Percentiles rank a stretch among this genome's conserved stretches.
phyloP scores from a whole-genome alignment of 164 flowering plant species.

The Macadamia tetraphylla region DNA sequence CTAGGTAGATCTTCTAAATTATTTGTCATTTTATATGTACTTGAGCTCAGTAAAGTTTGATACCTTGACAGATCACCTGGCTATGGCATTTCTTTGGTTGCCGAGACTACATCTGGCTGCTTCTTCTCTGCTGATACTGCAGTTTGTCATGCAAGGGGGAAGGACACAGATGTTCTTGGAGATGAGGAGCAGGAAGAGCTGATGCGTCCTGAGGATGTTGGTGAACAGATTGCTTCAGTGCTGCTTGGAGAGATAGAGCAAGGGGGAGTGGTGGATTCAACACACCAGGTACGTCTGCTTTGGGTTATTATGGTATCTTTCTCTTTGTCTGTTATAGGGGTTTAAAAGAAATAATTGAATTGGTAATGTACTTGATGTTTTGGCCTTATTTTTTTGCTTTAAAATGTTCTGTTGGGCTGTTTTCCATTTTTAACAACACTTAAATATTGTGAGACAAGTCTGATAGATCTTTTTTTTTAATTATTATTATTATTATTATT shows the following conservation, averaged over 20 bases:
- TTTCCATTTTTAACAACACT: too few species aligned
- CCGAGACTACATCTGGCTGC: conserved; percentile 85
- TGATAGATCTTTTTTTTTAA: neutral
- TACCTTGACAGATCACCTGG: conserved; percentile 72
- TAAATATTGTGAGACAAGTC: too few species aligned
- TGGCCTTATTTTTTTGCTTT: neutral
- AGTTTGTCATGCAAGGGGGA: conserved; percentile 38
- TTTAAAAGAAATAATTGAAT: neutral
- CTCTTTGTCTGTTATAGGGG: neutral
- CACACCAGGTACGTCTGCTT: conserved; percentile 68
- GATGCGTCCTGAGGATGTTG: conserved; percentile 62
- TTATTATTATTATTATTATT: neutral
- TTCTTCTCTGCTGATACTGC: conserved; percentile 76
- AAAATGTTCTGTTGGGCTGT: too few species aligned
- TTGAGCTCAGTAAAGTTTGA: conserved; percentile 1
- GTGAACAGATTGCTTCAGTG: conserved; percentile 65
- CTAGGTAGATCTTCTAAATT: neutral
- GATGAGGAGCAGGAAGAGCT: conserved; percentile 46
- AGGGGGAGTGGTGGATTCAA: conserved; percentile 94
- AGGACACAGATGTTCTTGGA: conserved; percentile 38
- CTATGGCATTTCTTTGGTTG: conserved; percentile 85
- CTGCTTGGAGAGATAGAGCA: conserved; percentile 78
- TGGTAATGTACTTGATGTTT: neutral
- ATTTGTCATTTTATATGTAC: neutral
- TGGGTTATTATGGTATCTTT: neutral